Base-by-base conservation (phyloP, 73 alveolate genomes). In the Symbiodinium pilosum region DNA sequence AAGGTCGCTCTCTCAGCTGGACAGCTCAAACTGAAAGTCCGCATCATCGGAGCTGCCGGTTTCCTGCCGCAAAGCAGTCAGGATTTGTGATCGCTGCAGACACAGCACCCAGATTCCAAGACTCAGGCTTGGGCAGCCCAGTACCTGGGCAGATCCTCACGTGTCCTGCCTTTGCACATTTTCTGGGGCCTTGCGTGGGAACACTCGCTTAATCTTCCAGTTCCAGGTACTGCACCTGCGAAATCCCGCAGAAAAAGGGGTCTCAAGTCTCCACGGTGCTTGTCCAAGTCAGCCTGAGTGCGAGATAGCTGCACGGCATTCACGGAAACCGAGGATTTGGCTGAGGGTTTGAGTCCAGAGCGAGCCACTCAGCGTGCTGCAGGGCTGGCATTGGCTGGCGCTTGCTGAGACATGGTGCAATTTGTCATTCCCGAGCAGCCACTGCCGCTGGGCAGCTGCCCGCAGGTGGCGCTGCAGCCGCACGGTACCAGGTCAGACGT, bases 151-250 rank as follows among this genome's bases (percentile, higher is more conserved):
- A 56, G 75, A 11, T 5, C 75, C 75, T 56, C 24, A 20, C 73
- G 73, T 26, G n/a, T n/a, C 73, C 73, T 54, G 73, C n/a, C n/a
- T n/a, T n/a, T n/a, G n/a, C n/a, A n/a, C n/a, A 54, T n/a, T 24
- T 54, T 26, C 73, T 64, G 20, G 30, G 81, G 81, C 81, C 81
- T 64, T 26, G 34, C 81, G 81, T n/a, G 34, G 39, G 81, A 28
- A n/a, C 34, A 34, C 41, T 64, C 39, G 38, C 81, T 28, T 32
- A 24, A 24, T 30, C 34, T 64, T 18, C 81, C 38, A 64, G 20
- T n/a, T 7, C 54, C 36, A 88, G 95, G 87, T 91, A 91, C 96
- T 91, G 96, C 87, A 91, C 96, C 42, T 91, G 96, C 14, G 96
- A 91, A 87, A 91, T 91, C 26, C 96, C 96, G 34, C 47, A 64